Conservation (phyloP, 2,329 filamentous ascomycete genomes). For the Beauveria asiatica region DNA sequence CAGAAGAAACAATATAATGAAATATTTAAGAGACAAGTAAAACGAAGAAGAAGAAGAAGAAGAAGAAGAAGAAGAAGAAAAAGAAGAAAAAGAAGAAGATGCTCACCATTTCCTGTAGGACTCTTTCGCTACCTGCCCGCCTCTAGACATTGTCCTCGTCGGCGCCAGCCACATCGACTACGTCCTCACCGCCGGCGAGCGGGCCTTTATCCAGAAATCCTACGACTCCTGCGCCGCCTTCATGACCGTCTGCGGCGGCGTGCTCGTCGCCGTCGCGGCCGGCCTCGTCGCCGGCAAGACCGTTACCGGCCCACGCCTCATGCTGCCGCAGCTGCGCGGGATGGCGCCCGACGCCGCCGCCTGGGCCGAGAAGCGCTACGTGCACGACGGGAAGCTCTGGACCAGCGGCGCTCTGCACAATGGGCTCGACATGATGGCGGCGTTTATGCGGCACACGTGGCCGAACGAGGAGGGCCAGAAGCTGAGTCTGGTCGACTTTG, state of each 20-base stretch:
- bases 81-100: too few species aligned
- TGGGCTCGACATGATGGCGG: slow-evolving; percentile 25
- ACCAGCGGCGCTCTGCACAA: slow-evolving; percentile 27
- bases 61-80: too few species aligned
- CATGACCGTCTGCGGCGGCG: slow-evolving; percentile 31
- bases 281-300: slow-evolving; percentile 30
- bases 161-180: slow-evolving; percentile 26
- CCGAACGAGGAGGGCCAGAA: slow-evolving; percentile 15
- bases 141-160: slow-evolving; percentile 33
- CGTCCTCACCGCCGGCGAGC: slow-evolving; percentile 23
- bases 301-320: slow-evolving; percentile 25
- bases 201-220: slow-evolving; percentile 27
- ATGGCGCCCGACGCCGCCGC: slow-evolving; percentile 21
- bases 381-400: slow-evolving; percentile 28
- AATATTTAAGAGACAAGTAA: too few species aligned
- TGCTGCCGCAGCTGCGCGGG: slow-evolving; percentile 21
- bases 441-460: slow-evolving; percentile 23
- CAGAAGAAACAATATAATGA: too few species aligned
- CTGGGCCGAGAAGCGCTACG: slow-evolving; percentile 32
- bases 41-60: too few species aligned
- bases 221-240: slow-evolving; percentile 28
- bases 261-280: slow-evolving; percentile 23
- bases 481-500: slow-evolving; percentile 13
- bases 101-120: slow-evolving; percentile 20
- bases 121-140: slow-evolving; percentile 30